Percentiles rank a stretch among this genome's conserved stretches.
Evolutionary conservation across 2,329 filamentous ascomycete species (phyloP).

Genomic region (Epichloe glyceriae): DNA sequence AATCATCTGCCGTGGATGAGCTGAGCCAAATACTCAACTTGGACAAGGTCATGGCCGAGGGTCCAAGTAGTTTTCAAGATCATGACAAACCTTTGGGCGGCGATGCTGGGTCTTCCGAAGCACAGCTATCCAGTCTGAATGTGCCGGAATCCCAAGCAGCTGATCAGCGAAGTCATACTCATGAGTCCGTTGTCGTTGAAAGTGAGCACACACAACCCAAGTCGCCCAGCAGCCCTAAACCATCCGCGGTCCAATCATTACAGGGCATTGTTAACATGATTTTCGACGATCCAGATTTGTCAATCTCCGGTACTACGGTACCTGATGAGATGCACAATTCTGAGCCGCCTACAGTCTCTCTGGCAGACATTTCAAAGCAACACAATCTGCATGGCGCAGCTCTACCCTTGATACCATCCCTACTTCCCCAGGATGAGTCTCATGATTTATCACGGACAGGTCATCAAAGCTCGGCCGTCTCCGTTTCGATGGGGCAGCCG

Average conservation of each 20-base stretch:
- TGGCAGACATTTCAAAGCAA: constrained; percentile 23
- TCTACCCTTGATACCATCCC: constrained; percentile 11
- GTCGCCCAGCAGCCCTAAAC: constrained; percentile 5
- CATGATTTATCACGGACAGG: constrained; percentile 5
- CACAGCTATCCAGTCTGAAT: not conserved
- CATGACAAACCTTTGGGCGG: not conserved
- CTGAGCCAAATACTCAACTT: constrained; percentile 9
- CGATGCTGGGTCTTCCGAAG: not conserved
- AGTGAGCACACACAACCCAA: not conserved
- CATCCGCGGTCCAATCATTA: constrained; percentile 12
- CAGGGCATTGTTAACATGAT: constrained; percentile 10
- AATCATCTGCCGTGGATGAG: constrained; percentile 7
- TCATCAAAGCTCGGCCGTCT: constrained; percentile 12
- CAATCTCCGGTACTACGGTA: constrained; percentile 11
- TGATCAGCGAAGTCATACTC: not conserved
- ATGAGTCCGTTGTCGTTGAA: not conserved
- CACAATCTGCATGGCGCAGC: constrained; percentile 12
- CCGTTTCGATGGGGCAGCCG: constrained; percentile 16
- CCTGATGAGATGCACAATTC: constrained; percentile 10
- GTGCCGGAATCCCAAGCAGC: not conserved
- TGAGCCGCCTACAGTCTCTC: constrained; percentile 22
- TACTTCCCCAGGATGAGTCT: constrained; percentile 9
- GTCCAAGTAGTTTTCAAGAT: not conserved
- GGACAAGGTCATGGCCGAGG: constrained; percentile 3
- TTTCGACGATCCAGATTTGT: constrained; percentile 9